Evolutionary conservation across 208 protist genomes (phyloP).

Genomic region (Porcisia deanei): DNA sequence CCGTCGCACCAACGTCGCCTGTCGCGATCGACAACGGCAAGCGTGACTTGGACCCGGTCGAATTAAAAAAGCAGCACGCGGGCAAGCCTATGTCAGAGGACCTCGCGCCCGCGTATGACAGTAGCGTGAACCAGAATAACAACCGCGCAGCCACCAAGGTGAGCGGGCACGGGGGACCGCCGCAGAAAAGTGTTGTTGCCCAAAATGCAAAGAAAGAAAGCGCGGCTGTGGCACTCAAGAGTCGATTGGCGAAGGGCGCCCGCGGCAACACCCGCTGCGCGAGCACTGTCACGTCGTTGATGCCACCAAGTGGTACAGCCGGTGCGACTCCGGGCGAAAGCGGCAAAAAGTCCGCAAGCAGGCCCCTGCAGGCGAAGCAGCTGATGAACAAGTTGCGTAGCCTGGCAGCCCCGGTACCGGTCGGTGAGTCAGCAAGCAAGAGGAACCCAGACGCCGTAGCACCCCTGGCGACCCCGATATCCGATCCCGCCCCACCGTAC

Average conservation of each 20-base stretch:
- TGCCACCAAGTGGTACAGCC: neutral
- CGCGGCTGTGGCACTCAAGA: slow-evolving; percentile 9
- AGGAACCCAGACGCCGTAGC: neutral
- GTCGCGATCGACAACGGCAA: slow-evolving; percentile 11
- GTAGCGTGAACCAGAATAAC: neutral
- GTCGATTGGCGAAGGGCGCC: neutral
- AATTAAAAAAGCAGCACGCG: neutral
- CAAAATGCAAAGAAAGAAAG: slow-evolving; percentile 17
- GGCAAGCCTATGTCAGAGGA: too few relatives aligned
- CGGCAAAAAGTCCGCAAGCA: neutral
- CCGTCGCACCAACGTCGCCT: neutral
- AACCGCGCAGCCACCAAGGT: neutral
- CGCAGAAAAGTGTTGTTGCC: neutral
- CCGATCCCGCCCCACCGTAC: neutral
- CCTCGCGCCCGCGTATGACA: too few relatives aligned
- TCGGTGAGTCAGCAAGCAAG: slow-evolving; percentile 9
- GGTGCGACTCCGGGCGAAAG: neutral
- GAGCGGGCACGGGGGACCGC: slow-evolving; percentile 7
- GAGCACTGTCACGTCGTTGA: neutral
- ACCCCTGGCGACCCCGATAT: neutral
- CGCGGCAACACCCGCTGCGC: neutral
- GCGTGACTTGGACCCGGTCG: slow-evolving; percentile 2
- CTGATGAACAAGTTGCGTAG: slow-evolving; percentile 24
- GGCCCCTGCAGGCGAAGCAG: slow-evolving; percentile 5
- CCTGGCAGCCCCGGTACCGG: slow-evolving; percentile 21